These are phyloP conservation scores for Pseudogymnoascus sp. DNA, from an alignment of 2,329 filamentous ascomycete genomes.

Conservation along the genomic window DNA sequence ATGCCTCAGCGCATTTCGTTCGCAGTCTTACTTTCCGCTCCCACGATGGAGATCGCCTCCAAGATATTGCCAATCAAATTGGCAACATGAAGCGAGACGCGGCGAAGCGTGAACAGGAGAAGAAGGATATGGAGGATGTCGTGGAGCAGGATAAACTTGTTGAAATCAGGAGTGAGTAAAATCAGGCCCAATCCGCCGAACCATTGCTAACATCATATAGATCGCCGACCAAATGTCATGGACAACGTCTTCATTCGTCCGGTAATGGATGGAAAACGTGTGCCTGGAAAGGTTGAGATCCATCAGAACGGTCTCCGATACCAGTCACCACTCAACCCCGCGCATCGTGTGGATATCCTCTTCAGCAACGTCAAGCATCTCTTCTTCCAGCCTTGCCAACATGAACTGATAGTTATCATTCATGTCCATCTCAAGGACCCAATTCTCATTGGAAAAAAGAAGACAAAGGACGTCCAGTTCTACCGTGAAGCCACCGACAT, in stretches of 20 bases:
- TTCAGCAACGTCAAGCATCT: slow-evolving; percentile 98
- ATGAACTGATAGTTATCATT: slow-evolving; percentile 95
- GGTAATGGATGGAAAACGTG: slow-evolving; percentile 91
- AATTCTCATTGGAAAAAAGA: slow-evolving; percentile 95
- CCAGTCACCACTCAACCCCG: slow-evolving; percentile 68
- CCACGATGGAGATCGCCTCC: slow-evolving; percentile 78
- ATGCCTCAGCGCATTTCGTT: slow-evolving; percentile 90
- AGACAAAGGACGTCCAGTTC: slow-evolving; percentile 98
- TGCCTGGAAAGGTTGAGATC: slow-evolving; percentile 92
- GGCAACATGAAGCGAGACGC: slow-evolving; percentile 93
- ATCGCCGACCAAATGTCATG: slow-evolving; percentile 81
- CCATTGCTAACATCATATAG: slow-evolving; percentile 44
- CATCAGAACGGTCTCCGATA: slow-evolving; percentile 99
- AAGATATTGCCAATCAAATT: slow-evolving; percentile 86
- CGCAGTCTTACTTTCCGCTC: slow-evolving; percentile 93
- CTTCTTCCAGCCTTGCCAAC: slow-evolving; percentile 96
- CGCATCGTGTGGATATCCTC: slow-evolving; percentile 82
- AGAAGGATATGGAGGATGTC: slow-evolving; percentile 99
- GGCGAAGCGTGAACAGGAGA: slow-evolving; percentile 89
- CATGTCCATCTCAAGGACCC: slow-evolving; percentile 97
- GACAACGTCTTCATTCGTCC: slow-evolving; percentile 95
- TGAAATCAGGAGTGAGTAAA: slow-evolving; percentile 74
- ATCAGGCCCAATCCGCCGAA: background rate
- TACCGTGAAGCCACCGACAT: slow-evolving; percentile 97
- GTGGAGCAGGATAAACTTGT: slow-evolving; percentile 97